Conservation (phyloP, 371 early-diverging fungal genomes). For the Mortierella sp. region DNA sequence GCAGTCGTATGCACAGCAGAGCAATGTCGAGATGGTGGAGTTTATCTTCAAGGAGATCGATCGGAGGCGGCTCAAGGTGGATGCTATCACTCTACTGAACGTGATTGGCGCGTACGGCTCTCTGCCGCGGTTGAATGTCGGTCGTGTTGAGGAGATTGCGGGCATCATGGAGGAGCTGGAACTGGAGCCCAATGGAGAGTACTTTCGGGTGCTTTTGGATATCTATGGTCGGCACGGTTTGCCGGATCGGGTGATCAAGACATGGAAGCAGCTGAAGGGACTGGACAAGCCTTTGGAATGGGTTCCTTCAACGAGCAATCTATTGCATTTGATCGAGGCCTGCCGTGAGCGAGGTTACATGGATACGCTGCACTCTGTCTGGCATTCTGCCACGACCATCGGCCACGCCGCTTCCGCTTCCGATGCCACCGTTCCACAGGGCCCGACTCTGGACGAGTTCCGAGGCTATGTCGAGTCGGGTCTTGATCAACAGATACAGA, state of each 20-base stretch:
- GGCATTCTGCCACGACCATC: slow-evolving; percentile 23
- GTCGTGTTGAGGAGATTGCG: slow-evolving; percentile 36
- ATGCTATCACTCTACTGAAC: slow-evolving; percentile 27
- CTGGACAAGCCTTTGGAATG: slow-evolving; percentile 24
- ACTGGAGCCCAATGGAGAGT: slow-evolving; percentile 33
- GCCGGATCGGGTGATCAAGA: slow-evolving; percentile 47
- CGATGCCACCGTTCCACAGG: background rate
- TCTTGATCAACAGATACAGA: no score
- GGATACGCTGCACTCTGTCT: slow-evolving; percentile 40
- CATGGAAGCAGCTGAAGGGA: slow-evolving; percentile 24
- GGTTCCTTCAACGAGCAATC: slow-evolving; percentile 32
- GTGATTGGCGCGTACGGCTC: slow-evolving; percentile 28
- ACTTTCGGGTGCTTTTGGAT: slow-evolving; percentile 30
- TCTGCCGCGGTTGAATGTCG: slow-evolving; percentile 28
- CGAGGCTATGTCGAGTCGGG: background rate
- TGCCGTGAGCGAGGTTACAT: slow-evolving; percentile 54
- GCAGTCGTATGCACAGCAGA: slow-evolving; percentile 40
- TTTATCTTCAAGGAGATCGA: slow-evolving; percentile 39
- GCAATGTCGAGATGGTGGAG: slow-evolving; percentile 55
- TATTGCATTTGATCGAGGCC: slow-evolving; percentile 42
- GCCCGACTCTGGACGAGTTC: background rate
- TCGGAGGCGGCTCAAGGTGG: slow-evolving; percentile 18
- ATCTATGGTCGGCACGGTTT: slow-evolving; percentile 34
- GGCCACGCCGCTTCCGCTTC: background rate
- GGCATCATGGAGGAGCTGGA: slow-evolving; percentile 23